Conservation (phyloP, 1,139 yeast species). For the Blastobotrys ciferrii region DNA sequence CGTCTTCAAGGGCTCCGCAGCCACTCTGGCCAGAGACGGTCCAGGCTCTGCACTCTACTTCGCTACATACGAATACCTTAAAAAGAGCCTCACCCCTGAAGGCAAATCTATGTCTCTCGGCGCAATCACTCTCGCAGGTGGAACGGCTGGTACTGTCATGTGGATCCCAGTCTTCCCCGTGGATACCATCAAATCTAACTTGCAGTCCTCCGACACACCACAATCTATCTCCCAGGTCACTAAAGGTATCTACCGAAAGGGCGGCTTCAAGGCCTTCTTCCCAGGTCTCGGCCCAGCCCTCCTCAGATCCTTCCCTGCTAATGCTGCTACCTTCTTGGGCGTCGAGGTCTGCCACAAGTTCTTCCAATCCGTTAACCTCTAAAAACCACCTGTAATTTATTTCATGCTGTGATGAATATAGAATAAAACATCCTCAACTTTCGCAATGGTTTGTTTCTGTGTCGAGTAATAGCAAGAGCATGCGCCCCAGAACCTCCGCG, state of each 20-base stretch:
- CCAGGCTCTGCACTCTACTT: constrained; percentile 98
- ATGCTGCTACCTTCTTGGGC: constrained; percentile 96
- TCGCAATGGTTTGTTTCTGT: too few species aligned
- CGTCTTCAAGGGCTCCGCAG: constrained; percentile 84
- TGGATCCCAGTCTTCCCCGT: constrained; percentile 96
- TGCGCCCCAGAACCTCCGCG: too few species aligned
- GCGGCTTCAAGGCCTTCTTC: constrained; percentile 88
- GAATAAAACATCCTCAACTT: too few species aligned
- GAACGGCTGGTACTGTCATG: constrained; percentile 93
- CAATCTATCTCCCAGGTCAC: constrained; percentile 68
- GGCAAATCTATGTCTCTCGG: constrained; percentile 60
- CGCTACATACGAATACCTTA: constrained; percentile 87
- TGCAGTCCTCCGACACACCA: constrained; percentile 63
- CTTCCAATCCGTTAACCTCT: constrained; percentile 36
- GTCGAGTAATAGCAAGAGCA: too few species aligned
- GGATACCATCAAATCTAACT: constrained; percentile 88
- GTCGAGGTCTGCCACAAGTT: constrained; percentile 83
- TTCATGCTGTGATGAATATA: background rate
- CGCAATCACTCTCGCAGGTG: constrained; percentile 88
- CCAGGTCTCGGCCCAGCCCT: constrained; percentile 91
- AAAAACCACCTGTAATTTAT: constrained; percentile 11
- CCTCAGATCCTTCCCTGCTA: constrained; percentile 94
- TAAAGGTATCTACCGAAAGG: constrained; percentile 56
- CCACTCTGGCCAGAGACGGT: constrained; percentile 94
- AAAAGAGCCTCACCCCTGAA: constrained; percentile 54